Conservation (phyloP, 75 land plant species). For the Azolla pinnata region DNA sequence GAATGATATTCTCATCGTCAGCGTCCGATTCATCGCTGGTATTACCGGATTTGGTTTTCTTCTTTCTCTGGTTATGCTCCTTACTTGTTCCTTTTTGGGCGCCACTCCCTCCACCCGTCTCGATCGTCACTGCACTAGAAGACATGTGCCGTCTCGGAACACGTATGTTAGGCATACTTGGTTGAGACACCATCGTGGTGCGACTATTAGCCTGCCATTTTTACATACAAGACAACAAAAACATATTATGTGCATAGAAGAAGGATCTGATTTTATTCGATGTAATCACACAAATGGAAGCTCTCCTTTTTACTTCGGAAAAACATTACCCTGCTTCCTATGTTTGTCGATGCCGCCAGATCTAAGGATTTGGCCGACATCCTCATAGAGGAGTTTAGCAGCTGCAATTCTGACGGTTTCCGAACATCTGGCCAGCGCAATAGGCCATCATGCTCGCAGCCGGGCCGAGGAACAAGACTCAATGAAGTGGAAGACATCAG, state of each 20-base stretch:
- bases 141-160: too few relatives aligned
- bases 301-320: neutral
- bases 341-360: conserved; percentile 59
- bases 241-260: too few relatives aligned
- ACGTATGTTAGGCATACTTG: too few relatives aligned
- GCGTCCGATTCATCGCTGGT: conserved; percentile 74
- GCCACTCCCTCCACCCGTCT: neutral
- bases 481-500: conserved; percentile 15
- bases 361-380: conserved; percentile 40
- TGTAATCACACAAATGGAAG: neutral
- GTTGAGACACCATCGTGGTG: too few relatives aligned
- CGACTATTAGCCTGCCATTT: too few relatives aligned
- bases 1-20: conserved; percentile 63
- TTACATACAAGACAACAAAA: too few relatives aligned
- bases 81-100: neutral
- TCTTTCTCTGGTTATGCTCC: neutral
- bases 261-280: too few relatives aligned
- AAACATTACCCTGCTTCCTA: conserved; percentile 25
- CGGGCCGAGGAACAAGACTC: conserved; percentile 23
- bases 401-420: conserved; percentile 10
- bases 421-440: conserved; percentile 52
- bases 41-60: conserved; percentile 12
- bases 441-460: conserved; percentile 42
- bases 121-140: too few relatives aligned
- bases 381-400: conserved; percentile 7